These are phyloP conservation scores for Saccharomyces hybrid DNA, from an alignment of 1,139 yeast species.

Conservation along the genomic window DNA sequence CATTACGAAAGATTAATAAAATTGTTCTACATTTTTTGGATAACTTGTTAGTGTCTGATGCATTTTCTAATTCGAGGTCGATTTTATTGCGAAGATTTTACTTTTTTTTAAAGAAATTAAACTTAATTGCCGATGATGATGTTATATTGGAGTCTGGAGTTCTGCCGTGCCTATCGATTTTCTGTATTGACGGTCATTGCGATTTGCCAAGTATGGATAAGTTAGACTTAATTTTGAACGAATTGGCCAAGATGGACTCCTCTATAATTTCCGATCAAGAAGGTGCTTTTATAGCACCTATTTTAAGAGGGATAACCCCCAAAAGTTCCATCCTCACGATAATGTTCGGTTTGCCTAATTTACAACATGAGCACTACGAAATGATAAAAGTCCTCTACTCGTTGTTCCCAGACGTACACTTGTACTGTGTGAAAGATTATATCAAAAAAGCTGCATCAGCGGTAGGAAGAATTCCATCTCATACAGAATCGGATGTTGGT, in stretches of 20 bases:
- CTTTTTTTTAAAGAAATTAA: slow-evolving; percentile 43
- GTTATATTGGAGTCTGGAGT: slow-evolving; percentile 9
- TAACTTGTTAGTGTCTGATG: slow-evolving; percentile 55
- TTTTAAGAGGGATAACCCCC: slow-evolving; percentile 62
- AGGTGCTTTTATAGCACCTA: slow-evolving; percentile 88
- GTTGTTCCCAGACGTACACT: slow-evolving; percentile 69
- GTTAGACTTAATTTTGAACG: slow-evolving; percentile 45
- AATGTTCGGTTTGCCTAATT: slow-evolving; percentile 71
- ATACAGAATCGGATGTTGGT: neutral
- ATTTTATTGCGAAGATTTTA: slow-evolving; percentile 52
- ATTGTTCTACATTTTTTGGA: slow-evolving; percentile 62
- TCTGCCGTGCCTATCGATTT: slow-evolving; percentile 36
- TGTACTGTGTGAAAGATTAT: slow-evolving; percentile 58
- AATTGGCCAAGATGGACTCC: slow-evolving; percentile 31
- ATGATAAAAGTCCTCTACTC: slow-evolving; percentile 42
- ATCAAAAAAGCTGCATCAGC: slow-evolving; percentile 42
- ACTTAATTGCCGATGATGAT: slow-evolving; percentile 20
- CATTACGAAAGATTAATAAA: slow-evolving; percentile 50
- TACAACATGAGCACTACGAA: no score
- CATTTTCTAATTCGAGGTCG: slow-evolving; percentile 57
- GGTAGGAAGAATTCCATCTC: neutral
- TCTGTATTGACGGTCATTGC: slow-evolving; percentile 32
- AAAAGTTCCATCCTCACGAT: slow-evolving; percentile 53
- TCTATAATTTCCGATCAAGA: slow-evolving; percentile 55
- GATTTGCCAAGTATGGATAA: slow-evolving; percentile 47